Base-by-base conservation (phyloP, 2,329 filamentous ascomycete species). In the Aureobasidium zeae region DNA sequence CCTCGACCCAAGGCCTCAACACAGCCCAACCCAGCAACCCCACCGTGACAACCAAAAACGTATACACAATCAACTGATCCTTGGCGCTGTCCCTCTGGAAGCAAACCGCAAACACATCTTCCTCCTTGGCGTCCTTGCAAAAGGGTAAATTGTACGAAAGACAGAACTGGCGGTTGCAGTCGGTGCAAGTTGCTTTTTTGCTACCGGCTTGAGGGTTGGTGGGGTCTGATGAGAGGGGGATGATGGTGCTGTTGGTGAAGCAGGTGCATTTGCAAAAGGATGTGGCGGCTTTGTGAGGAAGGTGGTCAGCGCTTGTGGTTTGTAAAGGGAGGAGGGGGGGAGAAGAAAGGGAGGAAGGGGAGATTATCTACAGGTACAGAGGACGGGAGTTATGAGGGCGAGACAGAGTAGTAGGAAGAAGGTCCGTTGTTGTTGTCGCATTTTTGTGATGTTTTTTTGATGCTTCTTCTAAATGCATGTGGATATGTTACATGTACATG, bases 181-280 rank as follows among this genome's bases (percentile, higher is more conserved):
- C 78, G 45, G 71, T 76, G 59, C 79, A 83, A 17, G 70, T 77
- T 38, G 56, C 52, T 3, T 72, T 57, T 64, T 58, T 24, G 32
- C 28, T n/a, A n/a, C n/a, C n/a, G n/a, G n/a, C n/a, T n/a, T n/a
- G 22, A 28, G 4, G 26, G 24, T 24, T 35, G n/a, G n/a, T n/a
- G n/a, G n/a, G n/a, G n/a, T n/a, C n/a, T n/a, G n/a, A n/a, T n/a
- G 49, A 77, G 70, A 46, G 82, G 72, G 77, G 73, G 51, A 83
- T 81, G 39, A 83, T 80, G 44, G 77, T 81, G 63, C 72, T 77
- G 57, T 82, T 81, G 38, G 70, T 70, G 62, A 76, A 77, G 61
- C 79, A 82, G 45, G 76, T 81, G 59, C 79, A 83, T 73, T 82
- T 83, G 72, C 79, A 83, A 63, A 81, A 83, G 47, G 77, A 79